Conservation (phyloP, 768 basidiomycete genomes). For the Mycena maculata region DNA sequence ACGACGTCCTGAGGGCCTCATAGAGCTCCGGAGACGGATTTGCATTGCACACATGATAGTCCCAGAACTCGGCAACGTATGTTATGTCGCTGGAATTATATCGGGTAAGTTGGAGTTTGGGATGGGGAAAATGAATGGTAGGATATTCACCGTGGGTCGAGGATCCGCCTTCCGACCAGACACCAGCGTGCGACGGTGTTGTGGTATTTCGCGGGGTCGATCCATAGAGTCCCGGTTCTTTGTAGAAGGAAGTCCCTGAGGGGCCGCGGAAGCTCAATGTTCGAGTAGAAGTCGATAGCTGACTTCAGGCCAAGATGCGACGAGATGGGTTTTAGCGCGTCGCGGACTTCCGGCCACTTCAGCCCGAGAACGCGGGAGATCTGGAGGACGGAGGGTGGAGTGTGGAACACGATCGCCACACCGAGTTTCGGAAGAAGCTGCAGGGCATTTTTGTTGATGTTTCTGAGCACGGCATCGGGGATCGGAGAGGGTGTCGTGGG, state of each 20-base stretch:
- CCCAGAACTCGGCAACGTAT: conserved; percentile 13
- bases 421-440: not conserved
- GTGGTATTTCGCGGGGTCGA: conserved; percentile 8
- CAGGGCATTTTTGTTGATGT: not conserved
- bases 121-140: not conserved
- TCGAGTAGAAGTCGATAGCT: not conserved
- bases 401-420: conserved; percentile 2
- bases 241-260: not conserved
- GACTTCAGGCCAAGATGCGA: not conserved
- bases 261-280: not conserved
- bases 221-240: not conserved
- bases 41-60: conserved; percentile 4
- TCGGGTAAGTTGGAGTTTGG: not conserved
- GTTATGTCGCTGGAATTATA: conserved; percentile 7
- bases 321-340: not conserved
- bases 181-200: conserved; percentile 8
- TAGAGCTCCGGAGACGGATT: not conserved
- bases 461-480: not conserved
- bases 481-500: not conserved
- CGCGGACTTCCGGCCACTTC: not conserved
- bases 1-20: not conserved
- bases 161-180: not conserved
- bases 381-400: conserved; percentile 10
- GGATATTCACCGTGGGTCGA: conserved; percentile 4
- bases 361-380: conserved; percentile 2